Evolutionary conservation across 2,329 filamentous ascomycete species (phyloP).

Genomic region (Chrysoporthe cubensis): DNA sequence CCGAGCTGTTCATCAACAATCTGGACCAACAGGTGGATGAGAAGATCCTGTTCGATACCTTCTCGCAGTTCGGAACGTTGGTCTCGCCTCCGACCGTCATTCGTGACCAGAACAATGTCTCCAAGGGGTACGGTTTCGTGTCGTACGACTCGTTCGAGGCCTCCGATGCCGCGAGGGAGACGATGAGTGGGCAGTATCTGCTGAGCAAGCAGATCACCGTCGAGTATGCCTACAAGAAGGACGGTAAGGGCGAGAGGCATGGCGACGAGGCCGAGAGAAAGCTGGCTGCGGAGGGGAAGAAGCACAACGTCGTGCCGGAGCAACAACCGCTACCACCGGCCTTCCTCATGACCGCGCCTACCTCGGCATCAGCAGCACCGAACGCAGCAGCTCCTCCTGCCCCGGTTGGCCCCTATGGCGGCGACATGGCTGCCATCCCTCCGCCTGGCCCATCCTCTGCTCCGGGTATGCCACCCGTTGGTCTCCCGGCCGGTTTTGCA

Average conservation of each 20-base stretch:
- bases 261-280: slow-evolving; percentile 92
- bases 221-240: slow-evolving; percentile 99
- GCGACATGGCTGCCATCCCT: slow-evolving; percentile 24
- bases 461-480: slow-evolving; percentile 34
- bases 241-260: slow-evolving; percentile 94
- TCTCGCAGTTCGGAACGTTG: slow-evolving; percentile 87
- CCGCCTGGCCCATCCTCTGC: slow-evolving; percentile 29
- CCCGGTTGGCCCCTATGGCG: slow-evolving; percentile 30
- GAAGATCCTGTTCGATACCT: slow-evolving; percentile 92
- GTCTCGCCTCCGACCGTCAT: slow-evolving; percentile 88
- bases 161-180: slow-evolving; percentile 86
- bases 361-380: slow-evolving; percentile 31
- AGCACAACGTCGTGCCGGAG: slow-evolving; percentile 87
- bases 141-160: slow-evolving; percentile 92
- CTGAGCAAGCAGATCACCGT: slow-evolving; percentile 97
- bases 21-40: slow-evolving; percentile 94
- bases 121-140: slow-evolving; percentile 96
- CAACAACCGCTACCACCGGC: slow-evolving; percentile 75
- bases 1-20: slow-evolving; percentile 96
- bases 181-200: slow-evolving; percentile 95
- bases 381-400: slow-evolving; percentile 33
- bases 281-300: slow-evolving; percentile 89
- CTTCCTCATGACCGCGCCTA: slow-evolving; percentile 57
- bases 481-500: slow-evolving; percentile 43
- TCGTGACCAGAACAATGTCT: slow-evolving; percentile 83